Base-by-base conservation (phyloP, 768 basidiomycete species). In the Rhizopogon vulgaris region DNA sequence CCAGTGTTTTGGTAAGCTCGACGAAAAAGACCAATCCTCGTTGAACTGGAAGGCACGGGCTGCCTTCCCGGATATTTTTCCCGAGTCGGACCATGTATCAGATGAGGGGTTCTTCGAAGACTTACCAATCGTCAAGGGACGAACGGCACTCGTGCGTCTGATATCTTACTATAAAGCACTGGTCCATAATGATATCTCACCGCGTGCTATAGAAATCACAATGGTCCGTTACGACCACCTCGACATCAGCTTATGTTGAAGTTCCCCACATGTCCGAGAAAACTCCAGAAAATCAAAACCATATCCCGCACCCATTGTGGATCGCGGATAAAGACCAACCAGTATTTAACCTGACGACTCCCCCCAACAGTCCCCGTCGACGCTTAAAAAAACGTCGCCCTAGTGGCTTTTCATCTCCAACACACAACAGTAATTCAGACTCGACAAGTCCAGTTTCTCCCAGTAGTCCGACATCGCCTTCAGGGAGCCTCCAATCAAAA, bases 211-310 rank as follows among this genome's bases (percentile, higher is more conserved):
- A 70, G 71, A 57, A 41, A 39, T 71, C 70, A 8, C 70, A 66
- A 15, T 72, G 72, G 50, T 71, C 70, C 28, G 58, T 58, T 24
- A 67, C 69, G 30, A 71, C 69, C 5, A 64, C 61, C 0, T 64
- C 71, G 4, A 69, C 69, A 2, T 71, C 69, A 32, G 58, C 64
- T 41, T 62, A 63, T 39, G 52, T 69, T 15, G 60, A 65, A 6
- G 53, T 58, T 11, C 10, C 52, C 9, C 38, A 18, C 17, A 24
- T 18, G 15, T 34, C n/a, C 9, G 36, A 12, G 32, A 46, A n/a
- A 6, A 18, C 9, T 10, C 9, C 9, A 2, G 45, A 14, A 32
- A 46, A 32, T 46, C 45, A 8, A 32, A 46, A 32, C 34, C 45
- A 22, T n/a, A 15, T 24, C 10, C 45, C 45, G 8, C 30, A 34